Percentiles rank a stretch among this genome's conserved stretches.
Conservation (phyloP, 2,329 filamentous ascomycete species). For the Cryphonectria nitschkei region DNA sequence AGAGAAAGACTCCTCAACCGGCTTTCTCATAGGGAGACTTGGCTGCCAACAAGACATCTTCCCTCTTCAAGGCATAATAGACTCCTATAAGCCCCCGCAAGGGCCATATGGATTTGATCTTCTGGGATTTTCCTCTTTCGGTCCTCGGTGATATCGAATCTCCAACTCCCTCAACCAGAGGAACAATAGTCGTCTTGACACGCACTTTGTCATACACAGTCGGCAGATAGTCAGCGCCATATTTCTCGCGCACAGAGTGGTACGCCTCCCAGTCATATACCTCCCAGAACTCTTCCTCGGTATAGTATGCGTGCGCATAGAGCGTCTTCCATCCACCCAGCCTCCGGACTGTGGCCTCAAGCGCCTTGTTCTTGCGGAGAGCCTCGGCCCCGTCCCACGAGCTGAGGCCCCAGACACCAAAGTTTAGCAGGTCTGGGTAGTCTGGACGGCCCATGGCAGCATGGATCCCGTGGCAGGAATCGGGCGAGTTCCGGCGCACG, state of each 20-base stretch:
- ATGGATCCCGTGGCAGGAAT: slow-evolving; percentile 51
- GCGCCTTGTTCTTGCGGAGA: slow-evolving; percentile 58
- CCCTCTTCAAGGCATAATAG: slow-evolving; percentile 12
- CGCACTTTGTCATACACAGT: slow-evolving; percentile 71
- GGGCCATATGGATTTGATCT: slow-evolving; percentile 15
- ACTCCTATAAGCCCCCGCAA: slow-evolving; percentile 15
- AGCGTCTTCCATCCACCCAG: slow-evolving; percentile 70
- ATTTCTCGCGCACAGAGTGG: slow-evolving; percentile 59
- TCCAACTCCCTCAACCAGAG: slow-evolving; percentile 38
- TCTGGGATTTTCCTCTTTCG: background rate
- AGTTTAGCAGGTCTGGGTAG: slow-evolving; percentile 53
- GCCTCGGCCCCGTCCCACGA: slow-evolving; percentile 48
- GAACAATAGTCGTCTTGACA: slow-evolving; percentile 51
- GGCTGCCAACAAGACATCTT: slow-evolving; percentile 8
- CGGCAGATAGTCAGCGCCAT: slow-evolving; percentile 61
- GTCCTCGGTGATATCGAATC: background rate
- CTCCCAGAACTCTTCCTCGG: slow-evolving; percentile 69
- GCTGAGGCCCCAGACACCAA: slow-evolving; percentile 64
- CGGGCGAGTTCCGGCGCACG: slow-evolving; percentile 45
- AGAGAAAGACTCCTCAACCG: slow-evolving; percentile 47
- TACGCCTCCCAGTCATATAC: slow-evolving; percentile 65
- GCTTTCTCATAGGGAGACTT: slow-evolving; percentile 48
- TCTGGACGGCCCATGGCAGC: slow-evolving; percentile 40
- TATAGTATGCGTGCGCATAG: slow-evolving; percentile 72
- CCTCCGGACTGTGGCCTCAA: slow-evolving; percentile 63